phyloP scores from a whole-genome alignment of 371 early-diverging fungal species.

The Mortierella sp. region DNA sequence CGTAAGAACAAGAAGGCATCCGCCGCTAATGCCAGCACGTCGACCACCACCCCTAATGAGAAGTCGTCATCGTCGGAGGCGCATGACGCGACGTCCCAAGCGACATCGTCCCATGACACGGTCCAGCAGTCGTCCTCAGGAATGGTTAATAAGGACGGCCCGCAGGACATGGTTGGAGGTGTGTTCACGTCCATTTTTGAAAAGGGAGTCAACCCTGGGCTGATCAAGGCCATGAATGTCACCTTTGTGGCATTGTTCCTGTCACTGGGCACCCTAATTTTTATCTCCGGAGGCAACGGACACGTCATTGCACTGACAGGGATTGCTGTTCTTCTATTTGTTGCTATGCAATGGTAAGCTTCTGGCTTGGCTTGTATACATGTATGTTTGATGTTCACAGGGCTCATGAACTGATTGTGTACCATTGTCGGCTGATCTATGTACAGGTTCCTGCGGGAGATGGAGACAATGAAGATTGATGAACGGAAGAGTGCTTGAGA shows the following conservation, averaged over 20 bases:
- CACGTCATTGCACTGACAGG: constrained; percentile 51
- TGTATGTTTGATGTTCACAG: not conserved
- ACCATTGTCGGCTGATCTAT: no score
- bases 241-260: constrained; percentile 42
- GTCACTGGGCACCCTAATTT: constrained; percentile 37
- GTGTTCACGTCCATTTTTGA: constrained; percentile 49
- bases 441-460: constrained; percentile 46
- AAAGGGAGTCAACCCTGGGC: constrained; percentile 49
- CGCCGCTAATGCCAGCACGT: not conserved
- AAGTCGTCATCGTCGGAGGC: not conserved
- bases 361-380: not conserved
- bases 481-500: constrained; percentile 30
- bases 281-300: constrained; percentile 41
- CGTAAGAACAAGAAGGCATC: constrained; percentile 35
- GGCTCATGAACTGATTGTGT: not conserved
- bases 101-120: not conserved
- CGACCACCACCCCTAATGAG: not conserved
- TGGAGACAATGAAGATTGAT: constrained; percentile 48
- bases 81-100: not conserved
- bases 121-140: not conserved
- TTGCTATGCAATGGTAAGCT: constrained; percentile 41
- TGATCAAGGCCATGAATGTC: constrained; percentile 45
- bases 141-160: constrained; percentile 44
- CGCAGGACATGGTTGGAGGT: constrained; percentile 38
- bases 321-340: constrained; percentile 42